A percentile compares a stretch with the other conserved stretches of the same genome.
Conservation (phyloP, 2,329 filamentous ascomycete genomes). For the Fusarium coicis region DNA sequence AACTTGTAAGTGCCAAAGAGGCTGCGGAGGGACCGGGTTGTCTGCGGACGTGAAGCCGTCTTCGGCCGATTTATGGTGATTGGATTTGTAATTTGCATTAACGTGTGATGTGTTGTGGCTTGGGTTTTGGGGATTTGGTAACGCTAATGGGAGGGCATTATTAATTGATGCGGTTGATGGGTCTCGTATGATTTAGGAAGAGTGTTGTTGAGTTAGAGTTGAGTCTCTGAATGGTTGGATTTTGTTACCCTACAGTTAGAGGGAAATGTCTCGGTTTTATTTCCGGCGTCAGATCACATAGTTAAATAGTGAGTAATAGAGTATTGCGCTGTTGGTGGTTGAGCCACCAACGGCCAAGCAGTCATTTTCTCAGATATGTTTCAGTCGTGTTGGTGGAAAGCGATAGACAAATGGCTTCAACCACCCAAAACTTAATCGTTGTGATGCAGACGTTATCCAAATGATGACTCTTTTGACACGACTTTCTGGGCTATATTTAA, state of each 20-base stretch:
- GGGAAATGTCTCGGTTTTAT: not conserved
- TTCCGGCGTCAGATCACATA: not conserved
- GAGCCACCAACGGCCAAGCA: not conserved
- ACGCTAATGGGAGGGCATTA: not conserved
- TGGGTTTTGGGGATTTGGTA: not conserved
- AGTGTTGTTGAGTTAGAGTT: not conserved
- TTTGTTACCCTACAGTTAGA: not conserved
- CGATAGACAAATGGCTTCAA: not conserved
- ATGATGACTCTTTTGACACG: accelerated
- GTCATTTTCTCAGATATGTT: not conserved
- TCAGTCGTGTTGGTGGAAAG: not conserved
- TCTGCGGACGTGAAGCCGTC: constrained; percentile 22
- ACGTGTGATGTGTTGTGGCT: not conserved
- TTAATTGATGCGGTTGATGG: not conserved
- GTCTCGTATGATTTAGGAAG: not conserved
- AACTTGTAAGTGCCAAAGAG: constrained; percentile 1
- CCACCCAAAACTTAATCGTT: not conserved
- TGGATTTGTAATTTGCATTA: not conserved
- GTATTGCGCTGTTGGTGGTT: not conserved
- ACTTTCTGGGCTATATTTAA: too few relatives aligned
- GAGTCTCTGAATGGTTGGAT: constrained; percentile 15
- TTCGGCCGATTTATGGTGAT: constrained; percentile 26
- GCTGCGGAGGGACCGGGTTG: constrained; percentile 22
- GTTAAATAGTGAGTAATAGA: not conserved
- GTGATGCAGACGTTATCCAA: not conserved